phyloP scores from a whole-genome alignment of 176 grass and related monocot species.

The Dendrocalamus sinicus region DNA sequence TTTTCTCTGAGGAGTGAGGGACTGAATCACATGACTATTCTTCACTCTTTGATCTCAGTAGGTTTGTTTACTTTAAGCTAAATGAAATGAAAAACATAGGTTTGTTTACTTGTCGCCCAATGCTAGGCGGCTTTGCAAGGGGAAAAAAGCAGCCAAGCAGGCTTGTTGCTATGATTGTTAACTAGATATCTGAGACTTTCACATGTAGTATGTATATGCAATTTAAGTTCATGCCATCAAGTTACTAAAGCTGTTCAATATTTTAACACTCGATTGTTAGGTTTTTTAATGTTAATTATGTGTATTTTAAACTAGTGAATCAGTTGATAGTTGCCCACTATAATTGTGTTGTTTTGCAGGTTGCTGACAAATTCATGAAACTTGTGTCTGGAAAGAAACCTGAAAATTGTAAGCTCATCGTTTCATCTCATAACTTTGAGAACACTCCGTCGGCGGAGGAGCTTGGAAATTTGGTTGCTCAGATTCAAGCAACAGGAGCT shows the following conservation, averaged over 20 bases:
- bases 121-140: not conserved
- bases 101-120: not conserved
- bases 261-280: not conserved
- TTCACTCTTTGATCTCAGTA: not conserved
- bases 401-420: constrained; percentile 82
- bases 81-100: not conserved
- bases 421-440: constrained; percentile 95
- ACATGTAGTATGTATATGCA: not conserved
- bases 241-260: not conserved
- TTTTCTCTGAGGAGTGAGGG: constrained; percentile 13
- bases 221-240: not conserved
- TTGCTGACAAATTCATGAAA: constrained; percentile 75
- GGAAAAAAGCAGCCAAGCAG: not conserved
- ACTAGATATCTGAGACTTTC: not conserved
- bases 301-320: not conserved
- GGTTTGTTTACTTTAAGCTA: not conserved
- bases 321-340: not conserved
- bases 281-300: not conserved
- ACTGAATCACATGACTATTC: not conserved
- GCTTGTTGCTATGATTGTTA: not conserved
- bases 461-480: constrained; percentile 65
- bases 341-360: constrained; percentile 53
- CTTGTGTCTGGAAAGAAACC: constrained; percentile 80
- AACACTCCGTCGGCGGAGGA: constrained; percentile 78
- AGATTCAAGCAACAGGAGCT: constrained; percentile 80